Conservation (phyloP, 495 filamentous ascomycete genomes). For the Sordaria brevicollis region DNA sequence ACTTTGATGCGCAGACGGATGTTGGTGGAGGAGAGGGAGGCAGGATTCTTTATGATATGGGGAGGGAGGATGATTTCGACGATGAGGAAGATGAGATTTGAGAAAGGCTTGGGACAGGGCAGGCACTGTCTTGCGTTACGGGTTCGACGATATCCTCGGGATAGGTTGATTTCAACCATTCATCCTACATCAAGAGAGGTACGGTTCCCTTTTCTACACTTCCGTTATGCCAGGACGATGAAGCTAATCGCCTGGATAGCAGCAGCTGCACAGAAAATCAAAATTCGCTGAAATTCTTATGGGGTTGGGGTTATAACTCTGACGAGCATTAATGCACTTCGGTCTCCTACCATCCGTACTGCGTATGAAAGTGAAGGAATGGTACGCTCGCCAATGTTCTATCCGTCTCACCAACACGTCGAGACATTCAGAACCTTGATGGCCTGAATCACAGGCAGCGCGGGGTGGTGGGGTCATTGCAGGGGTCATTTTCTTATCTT, state of each 20-base stretch:
- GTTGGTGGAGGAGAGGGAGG: slow-evolving; percentile 71
- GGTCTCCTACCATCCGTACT: too few species aligned
- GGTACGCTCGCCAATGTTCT: too few species aligned
- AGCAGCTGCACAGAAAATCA: background rate
- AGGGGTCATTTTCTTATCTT: background rate
- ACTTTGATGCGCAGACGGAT: slow-evolving; percentile 86
- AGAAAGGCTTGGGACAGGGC: background rate
- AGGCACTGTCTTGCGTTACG: background rate
- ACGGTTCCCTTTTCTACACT: background rate
- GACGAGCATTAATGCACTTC: too few species aligned
- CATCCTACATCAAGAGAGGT: background rate
- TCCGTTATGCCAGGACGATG: background rate
- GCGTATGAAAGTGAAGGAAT: background rate
- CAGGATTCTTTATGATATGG: slow-evolving; percentile 92
- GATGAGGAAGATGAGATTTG: slow-evolving; percentile 97
- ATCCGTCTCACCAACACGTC: background rate
- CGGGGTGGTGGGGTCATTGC: background rate
- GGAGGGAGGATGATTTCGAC: slow-evolving; percentile 94
- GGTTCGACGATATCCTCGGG: background rate
- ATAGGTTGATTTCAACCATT: background rate
- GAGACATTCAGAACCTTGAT: background rate
- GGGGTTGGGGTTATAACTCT: too few species aligned
- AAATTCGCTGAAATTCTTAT: background rate
- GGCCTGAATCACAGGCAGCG: background rate
- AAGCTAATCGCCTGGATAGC: background rate